Conservation (phyloP, 257 asterid genomes). For the Nicotiana knightiana region DNA sequence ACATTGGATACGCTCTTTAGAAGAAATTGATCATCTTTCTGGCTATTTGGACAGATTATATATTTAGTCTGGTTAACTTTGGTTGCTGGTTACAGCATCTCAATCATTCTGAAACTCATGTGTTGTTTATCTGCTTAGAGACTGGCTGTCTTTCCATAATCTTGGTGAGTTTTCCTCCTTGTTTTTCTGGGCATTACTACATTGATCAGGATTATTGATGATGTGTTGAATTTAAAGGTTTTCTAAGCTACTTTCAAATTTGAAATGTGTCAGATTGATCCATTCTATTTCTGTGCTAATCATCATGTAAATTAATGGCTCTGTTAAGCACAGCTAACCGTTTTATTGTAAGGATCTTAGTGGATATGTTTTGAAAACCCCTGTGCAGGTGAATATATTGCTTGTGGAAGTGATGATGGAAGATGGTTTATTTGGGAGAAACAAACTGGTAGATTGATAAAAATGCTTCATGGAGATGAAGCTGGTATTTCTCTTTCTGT, state of each 20-base stretch:
- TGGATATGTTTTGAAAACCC: neutral
- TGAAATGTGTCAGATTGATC: neutral
- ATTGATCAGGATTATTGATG: neutral
- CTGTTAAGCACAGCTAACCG: slow-evolving; percentile 4
- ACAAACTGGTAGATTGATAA: slow-evolving; percentile 72
- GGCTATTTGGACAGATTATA: neutral
- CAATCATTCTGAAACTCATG: neutral
- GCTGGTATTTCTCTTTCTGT: slow-evolving; percentile 44
- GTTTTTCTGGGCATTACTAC: neutral
- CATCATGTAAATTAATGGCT: neutral
- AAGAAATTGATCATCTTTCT: neutral
- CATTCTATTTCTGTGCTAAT: neutral
- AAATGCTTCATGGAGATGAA: slow-evolving; percentile 89
- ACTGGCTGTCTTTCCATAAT: neutral
- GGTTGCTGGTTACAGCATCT: neutral
- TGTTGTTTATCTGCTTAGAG: neutral
- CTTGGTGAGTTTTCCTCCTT: neutral
- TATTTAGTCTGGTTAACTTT: neutral
- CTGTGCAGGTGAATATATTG: slow-evolving; percentile 75
- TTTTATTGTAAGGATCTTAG: slow-evolving; percentile 5
- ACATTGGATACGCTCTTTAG: neutral
- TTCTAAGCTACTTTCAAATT: neutral
- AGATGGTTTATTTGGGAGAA: slow-evolving; percentile 98
- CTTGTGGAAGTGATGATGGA: slow-evolving; percentile 99
- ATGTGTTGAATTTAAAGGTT: neutral